Evolutionary conservation across 2,329 filamentous ascomycete genomes (phyloP), one percentile per base, ranked within the genome.

Genomic region (Paecilomyces sp.): DNA sequence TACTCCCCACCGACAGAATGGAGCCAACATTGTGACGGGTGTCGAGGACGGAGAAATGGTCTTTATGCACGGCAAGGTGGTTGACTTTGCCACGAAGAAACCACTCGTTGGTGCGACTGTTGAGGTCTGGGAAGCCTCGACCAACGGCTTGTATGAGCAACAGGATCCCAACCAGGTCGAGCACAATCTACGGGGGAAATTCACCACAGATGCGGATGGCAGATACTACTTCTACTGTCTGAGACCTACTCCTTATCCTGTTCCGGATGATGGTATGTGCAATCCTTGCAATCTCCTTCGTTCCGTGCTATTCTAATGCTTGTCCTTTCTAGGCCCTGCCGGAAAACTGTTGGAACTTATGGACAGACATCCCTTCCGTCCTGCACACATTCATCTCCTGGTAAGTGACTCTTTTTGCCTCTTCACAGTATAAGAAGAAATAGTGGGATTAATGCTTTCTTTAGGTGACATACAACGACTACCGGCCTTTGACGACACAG

Each of bases 61-160:
- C 2, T 85, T 81, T 67, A 86, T 91, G 80, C 83, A 90, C 64
- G 88, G 90, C 56, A 78, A 69, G 2, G 82, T 88, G 1, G 70
- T 82, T 25, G 79, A 84, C 70, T 84, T 83, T 56, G 72, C 68
- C 33, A 90, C 87, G 0, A 85, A 86, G 57, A 77, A 84, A 72
- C 87, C 88, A 0, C 79, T 93, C 53, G 79, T 82, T 18, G 80
- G 81, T 61, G 88, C 88, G 1, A 80, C 84, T 24, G 81, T 94
- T 36, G 90, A 93, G 68, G 82, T 92, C 57, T 94, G 90, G 90
- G 87, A 92, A 69, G 88, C 89, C 0, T 88, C 85, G 0, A 88
- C 90, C 33, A 92, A 93, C 68, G 83, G 83, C 79, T 60, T 81
- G 56, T 88, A 88, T 64, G 88, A 91, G 76, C 88, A 91, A 74